These are phyloP conservation scores for Clavispora vitiphila DNA, from an alignment of 805 yeast species.

Conservation along the genomic window DNA sequence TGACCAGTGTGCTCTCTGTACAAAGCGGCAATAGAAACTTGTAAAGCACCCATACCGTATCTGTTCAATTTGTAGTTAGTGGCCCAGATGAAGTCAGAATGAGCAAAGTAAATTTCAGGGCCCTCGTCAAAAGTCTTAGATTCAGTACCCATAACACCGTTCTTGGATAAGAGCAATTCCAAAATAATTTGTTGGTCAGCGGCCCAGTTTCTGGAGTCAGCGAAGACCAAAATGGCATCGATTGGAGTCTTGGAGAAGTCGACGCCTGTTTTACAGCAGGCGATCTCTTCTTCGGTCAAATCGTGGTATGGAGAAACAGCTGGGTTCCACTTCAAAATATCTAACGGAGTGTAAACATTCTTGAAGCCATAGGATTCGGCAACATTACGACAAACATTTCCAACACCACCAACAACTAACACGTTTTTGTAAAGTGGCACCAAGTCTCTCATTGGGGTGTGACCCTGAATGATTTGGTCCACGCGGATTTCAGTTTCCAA, in stretches of 20 bases:
- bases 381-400: slow-evolving; percentile 76
- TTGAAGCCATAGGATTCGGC: slow-evolving; percentile 82
- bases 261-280: slow-evolving; percentile 41
- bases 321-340: slow-evolving; percentile 82
- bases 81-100: slow-evolving; percentile 91
- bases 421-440: slow-evolving; percentile 66
- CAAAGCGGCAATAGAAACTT: slow-evolving; percentile 80
- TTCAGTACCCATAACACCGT: slow-evolving; percentile 82
- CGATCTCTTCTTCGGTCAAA: slow-evolving; percentile 65
- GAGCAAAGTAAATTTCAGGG: slow-evolving; percentile 82
- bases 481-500: slow-evolving; percentile 57
- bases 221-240: slow-evolving; percentile 83
- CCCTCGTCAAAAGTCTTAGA: slow-evolving; percentile 69
- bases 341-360: slow-evolving; percentile 77
- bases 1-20: slow-evolving; percentile 81
- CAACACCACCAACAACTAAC: slow-evolving; percentile 84
- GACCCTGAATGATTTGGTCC: slow-evolving; percentile 87
- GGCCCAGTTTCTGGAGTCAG: slow-evolving; percentile 91
- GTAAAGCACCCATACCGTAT: slow-evolving; percentile 94
- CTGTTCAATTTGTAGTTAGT: slow-evolving; percentile 77
- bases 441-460: slow-evolving; percentile 87
- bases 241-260: slow-evolving; percentile 67
- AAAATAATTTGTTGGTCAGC: slow-evolving; percentile 86
- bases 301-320: slow-evolving; percentile 81
- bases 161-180: slow-evolving; percentile 69